phyloP scores from a whole-genome alignment of 163 green algal species.

The Scenedesmus sp. region DNA sequence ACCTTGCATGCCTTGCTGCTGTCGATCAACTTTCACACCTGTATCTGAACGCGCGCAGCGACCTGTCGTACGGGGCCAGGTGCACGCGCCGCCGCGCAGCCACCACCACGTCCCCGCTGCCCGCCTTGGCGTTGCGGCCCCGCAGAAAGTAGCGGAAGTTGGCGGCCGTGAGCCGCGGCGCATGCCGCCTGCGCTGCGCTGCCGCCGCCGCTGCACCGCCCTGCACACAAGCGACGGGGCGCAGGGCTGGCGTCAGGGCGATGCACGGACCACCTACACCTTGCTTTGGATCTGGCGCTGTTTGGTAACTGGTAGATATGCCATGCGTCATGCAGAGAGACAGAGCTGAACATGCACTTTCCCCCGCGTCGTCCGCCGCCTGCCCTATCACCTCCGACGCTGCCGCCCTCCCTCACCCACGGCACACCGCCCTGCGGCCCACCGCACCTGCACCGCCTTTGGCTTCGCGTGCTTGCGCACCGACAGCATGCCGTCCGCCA shows the following conservation, averaged over 20 bases:
- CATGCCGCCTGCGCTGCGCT: not conserved
- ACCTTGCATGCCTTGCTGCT: conserved; percentile 72
- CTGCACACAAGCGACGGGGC: not conserved
- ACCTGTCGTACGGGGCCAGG: conserved; percentile 84
- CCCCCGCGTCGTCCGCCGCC: too few species aligned
- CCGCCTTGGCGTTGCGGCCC: conserved; percentile 76
- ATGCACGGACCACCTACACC: too few species aligned
- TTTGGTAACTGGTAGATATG: too few species aligned
- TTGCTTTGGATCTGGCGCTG: too few species aligned
- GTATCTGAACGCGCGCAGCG: conserved; percentile 84
- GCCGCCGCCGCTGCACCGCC: conserved; percentile 15
- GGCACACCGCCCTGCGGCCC: not conserved
- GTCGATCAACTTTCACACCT: conserved; percentile 53
- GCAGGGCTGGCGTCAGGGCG: too few species aligned
- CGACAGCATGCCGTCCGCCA: conserved; percentile 87
- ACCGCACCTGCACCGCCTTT: conserved; percentile 19
- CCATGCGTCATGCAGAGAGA: too few species aligned
- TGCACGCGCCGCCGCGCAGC: conserved; percentile 58
- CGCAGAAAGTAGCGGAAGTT: conserved; percentile 93
- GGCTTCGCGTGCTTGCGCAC: conserved; percentile 79
- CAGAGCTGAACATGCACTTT: too few species aligned
- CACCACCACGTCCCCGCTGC: conserved; percentile 74
- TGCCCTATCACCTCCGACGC: too few species aligned
- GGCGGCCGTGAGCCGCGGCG: conserved; percentile 30
- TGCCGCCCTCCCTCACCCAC: not conserved